Evolutionary conservation across 2,329 filamentous ascomycete genomes (phyloP), one percentile per base, ranked within the genome.

Genomic region (Phoma sp.): DNA sequence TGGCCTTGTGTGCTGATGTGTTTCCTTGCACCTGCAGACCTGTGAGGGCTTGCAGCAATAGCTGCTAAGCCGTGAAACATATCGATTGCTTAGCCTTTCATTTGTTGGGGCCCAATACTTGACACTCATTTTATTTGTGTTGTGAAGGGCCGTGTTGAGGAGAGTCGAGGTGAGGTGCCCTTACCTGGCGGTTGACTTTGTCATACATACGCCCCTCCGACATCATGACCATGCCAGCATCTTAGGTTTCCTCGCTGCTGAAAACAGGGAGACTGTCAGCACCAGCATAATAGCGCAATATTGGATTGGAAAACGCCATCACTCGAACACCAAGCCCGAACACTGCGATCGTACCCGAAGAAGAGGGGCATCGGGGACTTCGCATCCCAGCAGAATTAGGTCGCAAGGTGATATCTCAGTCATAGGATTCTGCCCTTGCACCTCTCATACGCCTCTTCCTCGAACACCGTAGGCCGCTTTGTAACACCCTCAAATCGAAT

Each of bases 401-500:
- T 23, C 40, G 33, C 20, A 33, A 45, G 48, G 45, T 21, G 9
- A 26, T 15, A 23, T 23, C 11, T 6, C 2, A 14, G 17, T 26
- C 5, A 23, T 45, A 37, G 59, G 5, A 45, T 45, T 20, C 47
- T 59, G 12, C 38, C 46, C 53, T 54, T 67, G 53, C 72, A 50
- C 40, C 51, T 56, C 5, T 60, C 34, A 42, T 62, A 71, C 23
- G 58, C 69, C 2, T 33, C 34, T 5, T 67, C 48, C 47, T 74
- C 72, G 25, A 46, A 68, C 2, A 75, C 53, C 3, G 64, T 65
- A 0, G 81, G 83, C 3, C 83, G 78, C 21, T 78, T 67, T 9
- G 58, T 66, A 15, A 74, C 76, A 10, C 75, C 72, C 0, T 78
- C 76, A 17, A 72, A 42, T 3, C 83, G 71, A 42, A 85, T 83